Percentiles rank a stretch among this genome's conserved stretches.
phyloP scores from a whole-genome alignment of 2,329 filamentous ascomycete genomes.

The Sporothrix mexicana region DNA sequence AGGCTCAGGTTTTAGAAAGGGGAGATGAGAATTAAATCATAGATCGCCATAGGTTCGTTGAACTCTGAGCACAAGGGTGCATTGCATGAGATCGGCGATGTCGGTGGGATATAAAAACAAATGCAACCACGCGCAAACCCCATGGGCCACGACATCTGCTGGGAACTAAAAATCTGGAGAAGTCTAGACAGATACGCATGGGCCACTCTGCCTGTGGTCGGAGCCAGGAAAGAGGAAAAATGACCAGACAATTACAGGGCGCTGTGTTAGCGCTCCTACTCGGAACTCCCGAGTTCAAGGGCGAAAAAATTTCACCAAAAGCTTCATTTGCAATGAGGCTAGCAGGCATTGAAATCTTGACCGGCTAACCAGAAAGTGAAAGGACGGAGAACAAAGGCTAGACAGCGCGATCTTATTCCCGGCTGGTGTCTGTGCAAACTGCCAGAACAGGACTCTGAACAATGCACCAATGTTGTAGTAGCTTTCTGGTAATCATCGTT shows the following conservation, averaged over 20 bases:
- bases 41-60: not conserved
- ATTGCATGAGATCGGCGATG: not conserved
- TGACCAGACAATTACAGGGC: not conserved
- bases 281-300: not conserved
- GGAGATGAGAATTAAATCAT: not conserved
- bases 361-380: not conserved
- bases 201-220: not conserved
- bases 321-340: not conserved
- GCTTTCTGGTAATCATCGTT: too few relatives aligned
- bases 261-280: not conserved
- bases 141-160: not conserved
- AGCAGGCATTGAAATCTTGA: not conserved
- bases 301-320: not conserved
- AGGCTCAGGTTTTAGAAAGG: not conserved
- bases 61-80: too few relatives aligned
- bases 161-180: not conserved
- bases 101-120: not conserved
- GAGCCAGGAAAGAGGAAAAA: not conserved
- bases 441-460: not conserved
- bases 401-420: too few relatives aligned
- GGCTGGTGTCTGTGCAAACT: too few relatives aligned
- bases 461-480: too few relatives aligned
- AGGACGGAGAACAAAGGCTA: not conserved
- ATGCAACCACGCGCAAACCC: not conserved
- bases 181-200: not conserved